Evolutionary conservation across 2,329 filamentous ascomycete species (phyloP).

Genomic region (Fusarium vanettenii): DNA sequence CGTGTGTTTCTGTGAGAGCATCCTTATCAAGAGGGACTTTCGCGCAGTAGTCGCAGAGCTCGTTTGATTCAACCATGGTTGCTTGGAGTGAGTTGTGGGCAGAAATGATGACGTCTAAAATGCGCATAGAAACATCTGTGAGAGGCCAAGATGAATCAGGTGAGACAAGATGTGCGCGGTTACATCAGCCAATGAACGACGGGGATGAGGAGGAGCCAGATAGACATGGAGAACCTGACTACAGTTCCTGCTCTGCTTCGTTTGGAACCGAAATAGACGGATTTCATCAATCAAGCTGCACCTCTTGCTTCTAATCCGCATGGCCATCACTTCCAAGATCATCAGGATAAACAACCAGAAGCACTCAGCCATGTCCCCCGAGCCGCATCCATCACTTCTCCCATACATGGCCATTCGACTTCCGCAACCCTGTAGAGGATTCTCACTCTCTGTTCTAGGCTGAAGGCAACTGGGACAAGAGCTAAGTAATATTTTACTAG

Average conservation of each 20-base stretch:
- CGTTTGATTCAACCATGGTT: background rate
- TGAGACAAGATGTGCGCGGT: background rate
- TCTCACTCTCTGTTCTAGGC: too few relatives aligned
- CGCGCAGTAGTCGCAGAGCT: background rate
- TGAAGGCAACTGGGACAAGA: too few relatives aligned
- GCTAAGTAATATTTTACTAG: too few relatives aligned
- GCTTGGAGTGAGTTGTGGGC: background rate
- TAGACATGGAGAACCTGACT: background rate
- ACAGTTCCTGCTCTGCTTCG: background rate
- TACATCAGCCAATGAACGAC: background rate
- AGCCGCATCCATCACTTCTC: background rate
- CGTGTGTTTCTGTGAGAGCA: background rate
- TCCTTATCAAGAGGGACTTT: background rate
- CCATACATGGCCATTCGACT: background rate
- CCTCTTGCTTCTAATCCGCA: background rate
- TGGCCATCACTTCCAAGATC: background rate
- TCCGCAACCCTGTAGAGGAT: background rate
- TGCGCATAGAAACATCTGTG: background rate
- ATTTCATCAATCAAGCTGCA: conserved; percentile 1
- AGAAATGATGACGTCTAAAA: background rate
- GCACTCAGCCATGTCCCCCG: too few relatives aligned
- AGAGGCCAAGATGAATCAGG: background rate
- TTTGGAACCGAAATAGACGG: background rate
- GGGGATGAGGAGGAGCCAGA: background rate
- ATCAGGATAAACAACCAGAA: background rate